These are phyloP conservation scores for Hortiboletus flavorubellus DNA, from an alignment of 768 basidiomycete species.

Conservation along the genomic window DNA sequence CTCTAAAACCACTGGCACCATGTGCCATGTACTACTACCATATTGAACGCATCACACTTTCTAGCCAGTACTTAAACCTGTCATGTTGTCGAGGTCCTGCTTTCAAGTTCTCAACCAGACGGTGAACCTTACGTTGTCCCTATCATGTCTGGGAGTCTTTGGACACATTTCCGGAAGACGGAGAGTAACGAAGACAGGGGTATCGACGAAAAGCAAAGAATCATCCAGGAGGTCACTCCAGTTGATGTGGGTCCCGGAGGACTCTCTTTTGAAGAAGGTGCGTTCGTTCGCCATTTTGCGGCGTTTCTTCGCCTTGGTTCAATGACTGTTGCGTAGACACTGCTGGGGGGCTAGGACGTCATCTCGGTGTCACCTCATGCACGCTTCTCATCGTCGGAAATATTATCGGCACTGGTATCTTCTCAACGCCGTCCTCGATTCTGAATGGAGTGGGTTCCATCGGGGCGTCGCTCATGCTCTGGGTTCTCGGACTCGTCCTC, in stretches of 20 bases:
- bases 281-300: background rate
- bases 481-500: constrained; percentile 57
- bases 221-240: background rate
- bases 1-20: too few relatives aligned
- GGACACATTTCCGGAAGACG: background rate
- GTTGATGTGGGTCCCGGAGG: constrained; percentile 38
- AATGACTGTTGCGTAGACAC: constrained; percentile 31
- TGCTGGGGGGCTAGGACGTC: constrained; percentile 54
- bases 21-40: too few relatives aligned
- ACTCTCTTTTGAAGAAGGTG: constrained; percentile 49
- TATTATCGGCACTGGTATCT: constrained; percentile 60
- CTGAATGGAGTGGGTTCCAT: constrained; percentile 53
- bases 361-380: constrained; percentile 52
- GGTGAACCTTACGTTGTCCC: background rate
- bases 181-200: background rate
- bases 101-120: background rate
- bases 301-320: background rate
- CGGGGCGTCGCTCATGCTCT: constrained; percentile 58
- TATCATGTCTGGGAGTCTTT: constrained; percentile 4
- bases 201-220: background rate
- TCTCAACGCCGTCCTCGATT: constrained; percentile 58
- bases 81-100: background rate
- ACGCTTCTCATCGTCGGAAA: constrained; percentile 53
- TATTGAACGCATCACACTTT: too few relatives aligned
- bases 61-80: background rate